phyloP scores from a whole-genome alignment of 2,329 filamentous ascomycete genomes.

The Apiospora arundinis region DNA sequence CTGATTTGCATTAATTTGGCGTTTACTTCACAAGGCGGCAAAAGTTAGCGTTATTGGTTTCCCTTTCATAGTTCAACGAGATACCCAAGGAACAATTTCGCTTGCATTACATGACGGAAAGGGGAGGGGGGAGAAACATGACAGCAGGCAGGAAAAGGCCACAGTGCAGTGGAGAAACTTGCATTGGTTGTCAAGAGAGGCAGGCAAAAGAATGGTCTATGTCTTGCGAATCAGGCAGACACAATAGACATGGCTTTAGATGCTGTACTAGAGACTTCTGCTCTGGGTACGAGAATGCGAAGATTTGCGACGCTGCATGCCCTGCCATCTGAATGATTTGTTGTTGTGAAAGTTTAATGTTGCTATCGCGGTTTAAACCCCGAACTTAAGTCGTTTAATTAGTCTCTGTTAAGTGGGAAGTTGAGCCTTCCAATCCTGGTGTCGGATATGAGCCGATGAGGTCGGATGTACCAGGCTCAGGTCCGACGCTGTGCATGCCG shows the following conservation, averaged over 20 bases:
- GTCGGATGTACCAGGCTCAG: neutral
- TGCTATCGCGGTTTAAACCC: neutral
- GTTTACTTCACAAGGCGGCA: conserved; percentile 1
- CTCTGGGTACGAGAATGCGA: neutral
- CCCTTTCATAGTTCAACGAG: neutral
- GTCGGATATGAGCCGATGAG: neutral
- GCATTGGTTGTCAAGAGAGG: neutral
- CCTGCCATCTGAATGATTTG: neutral
- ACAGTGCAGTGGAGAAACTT: neutral
- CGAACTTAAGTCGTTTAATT: too few relatives aligned
- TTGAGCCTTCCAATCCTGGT: too few relatives aligned
- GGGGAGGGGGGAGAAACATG: neutral
- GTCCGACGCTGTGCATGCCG: neutral
- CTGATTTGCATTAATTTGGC: conserved; percentile 2
- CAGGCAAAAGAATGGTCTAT: neutral
- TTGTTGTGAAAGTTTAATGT: neutral
- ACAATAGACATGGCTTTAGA: neutral
- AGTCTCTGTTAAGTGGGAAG: too few relatives aligned
- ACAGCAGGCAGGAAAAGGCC: neutral
- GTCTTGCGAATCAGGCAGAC: neutral
- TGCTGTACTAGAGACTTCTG: neutral
- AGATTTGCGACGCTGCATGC: neutral
- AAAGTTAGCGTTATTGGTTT: neutral
- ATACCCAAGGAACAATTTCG: conserved; percentile 1
- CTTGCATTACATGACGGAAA: neutral